Evolutionary conservation across 352 stramenopile genomes (phyloP), one percentile per base, ranked within the genome.

Genomic region (Phytophthora tubulina): DNA sequence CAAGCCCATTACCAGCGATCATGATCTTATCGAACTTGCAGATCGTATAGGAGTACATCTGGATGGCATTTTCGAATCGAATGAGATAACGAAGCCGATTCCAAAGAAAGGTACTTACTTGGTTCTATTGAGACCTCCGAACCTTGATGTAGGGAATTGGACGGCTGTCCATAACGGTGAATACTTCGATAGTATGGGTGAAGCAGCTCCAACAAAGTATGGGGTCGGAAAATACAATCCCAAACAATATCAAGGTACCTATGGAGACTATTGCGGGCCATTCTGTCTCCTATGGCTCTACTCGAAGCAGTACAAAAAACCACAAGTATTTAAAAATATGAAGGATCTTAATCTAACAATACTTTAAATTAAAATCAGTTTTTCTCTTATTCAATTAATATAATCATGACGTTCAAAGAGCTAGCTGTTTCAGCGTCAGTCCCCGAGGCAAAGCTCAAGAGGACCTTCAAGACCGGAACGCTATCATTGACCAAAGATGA

Each of bases 341-440:
- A 46, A 66, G 44, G 68, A 75, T 63, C 31, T 75, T 8, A 69
- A 71, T 54, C 38, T 75, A n/a, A n/a, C n/a, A n/a, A n/a, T n/a
- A n/a, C n/a, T n/a, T n/a, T n/a, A n/a, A n/a, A n/a, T n/a, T n/a
- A n/a, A n/a, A n/a, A n/a, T n/a, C n/a, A n/a, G n/a, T n/a, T n/a
- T n/a, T n/a, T n/a, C n/a, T n/a, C n/a, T n/a, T n/a, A n/a, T n/a
- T n/a, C n/a, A n/a, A n/a, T n/a, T n/a, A n/a, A n/a, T n/a, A n/a
- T n/a, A n/a, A n/a, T n/a, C n/a, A n/a, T n/a, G n/a, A n/a, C n/a
- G n/a, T n/a, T n/a, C n/a, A n/a, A n/a, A n/a, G n/a, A n/a, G n/a
- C n/a, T n/a, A n/a, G n/a, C n/a, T n/a, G n/a, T n/a, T n/a, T n/a
- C n/a, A n/a, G n/a, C n/a, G n/a, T n/a, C n/a, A n/a, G n/a, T n/a